These are phyloP conservation scores for Vitis hybrid DNA, from an alignment of 177 flowering plant species.

Conservation along the genomic window DNA sequence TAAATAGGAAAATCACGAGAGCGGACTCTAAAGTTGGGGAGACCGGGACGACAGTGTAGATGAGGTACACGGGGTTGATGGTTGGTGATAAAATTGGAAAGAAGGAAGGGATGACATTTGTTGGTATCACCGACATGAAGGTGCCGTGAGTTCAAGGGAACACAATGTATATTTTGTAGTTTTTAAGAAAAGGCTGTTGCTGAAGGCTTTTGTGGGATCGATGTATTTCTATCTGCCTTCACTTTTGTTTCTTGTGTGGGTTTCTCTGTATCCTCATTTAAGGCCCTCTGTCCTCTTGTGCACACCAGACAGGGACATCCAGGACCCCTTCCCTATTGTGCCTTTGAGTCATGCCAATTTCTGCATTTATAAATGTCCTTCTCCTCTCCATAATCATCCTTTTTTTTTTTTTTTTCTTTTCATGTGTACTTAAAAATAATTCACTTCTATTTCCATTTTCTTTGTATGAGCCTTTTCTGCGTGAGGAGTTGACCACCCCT, in stretches of 20 bases:
- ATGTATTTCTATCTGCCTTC: slow-evolving; percentile 10
- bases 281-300: slow-evolving; percentile 22
- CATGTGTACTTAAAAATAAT: too few species aligned
- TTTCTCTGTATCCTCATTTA: slow-evolving; percentile 18
- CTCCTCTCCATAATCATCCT: too few species aligned
- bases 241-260: slow-evolving; percentile 23
- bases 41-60: too few species aligned
- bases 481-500: too few species aligned
- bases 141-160: slow-evolving; percentile 2
- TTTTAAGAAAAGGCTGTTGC: slow-evolving; percentile 1
- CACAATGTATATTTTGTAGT: neutral
- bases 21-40: too few species aligned
- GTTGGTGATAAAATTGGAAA: neutral
- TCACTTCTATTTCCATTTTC: too few species aligned
- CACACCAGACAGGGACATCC: slow-evolving; percentile 11
- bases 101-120: neutral
- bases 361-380: neutral
- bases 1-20: too few species aligned
- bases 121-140: neutral
- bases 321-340: too few species aligned
- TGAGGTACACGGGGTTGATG: too few species aligned
- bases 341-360: neutral
- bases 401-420: too few species aligned
- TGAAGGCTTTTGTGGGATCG: slow-evolving; percentile 13
- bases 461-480: too few species aligned